Conservation (phyloP, 345 rosid species). For the Eucalyptus urophylla region DNA sequence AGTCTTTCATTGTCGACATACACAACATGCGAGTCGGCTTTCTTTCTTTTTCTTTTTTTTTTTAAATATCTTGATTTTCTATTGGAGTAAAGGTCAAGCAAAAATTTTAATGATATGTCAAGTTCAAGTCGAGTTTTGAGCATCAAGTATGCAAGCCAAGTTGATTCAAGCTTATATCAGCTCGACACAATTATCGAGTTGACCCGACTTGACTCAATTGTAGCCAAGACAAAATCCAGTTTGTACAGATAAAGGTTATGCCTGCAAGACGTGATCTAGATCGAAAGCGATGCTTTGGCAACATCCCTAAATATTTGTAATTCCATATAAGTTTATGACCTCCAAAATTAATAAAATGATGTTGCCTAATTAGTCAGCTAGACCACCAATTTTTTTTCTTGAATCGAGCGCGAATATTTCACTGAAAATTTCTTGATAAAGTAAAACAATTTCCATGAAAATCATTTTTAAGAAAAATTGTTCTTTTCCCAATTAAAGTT, state of each 20-base stretch:
- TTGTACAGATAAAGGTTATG: not conserved
- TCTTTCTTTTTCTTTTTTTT: fast-evolving
- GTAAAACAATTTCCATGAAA: too few species aligned
- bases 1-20: not conserved
- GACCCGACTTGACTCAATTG: not conserved
- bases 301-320: not conserved
- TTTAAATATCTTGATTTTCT: not conserved
- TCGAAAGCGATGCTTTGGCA: not conserved
- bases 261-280: not conserved
- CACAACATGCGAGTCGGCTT: not conserved
- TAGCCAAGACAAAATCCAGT: not conserved
- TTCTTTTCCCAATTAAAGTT: too few species aligned
- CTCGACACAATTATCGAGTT: not conserved
- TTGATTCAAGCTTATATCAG: not conserved
- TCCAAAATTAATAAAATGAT: not conserved
- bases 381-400: too few species aligned
- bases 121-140: not conserved
- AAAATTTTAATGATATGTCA: fast-evolving
- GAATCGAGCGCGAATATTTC: too few species aligned
- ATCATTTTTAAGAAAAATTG: too few species aligned
- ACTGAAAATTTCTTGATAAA: too few species aligned
- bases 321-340: not conserved
- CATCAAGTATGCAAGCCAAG: not conserved
- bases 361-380: not conserved
- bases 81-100: not conserved